Percentiles rank a stretch among this genome's conserved stretches.
phyloP scores from a whole-genome alignment of 108 stramenopile genomes.

The Cyclotella choctawhatcheeana region DNA sequence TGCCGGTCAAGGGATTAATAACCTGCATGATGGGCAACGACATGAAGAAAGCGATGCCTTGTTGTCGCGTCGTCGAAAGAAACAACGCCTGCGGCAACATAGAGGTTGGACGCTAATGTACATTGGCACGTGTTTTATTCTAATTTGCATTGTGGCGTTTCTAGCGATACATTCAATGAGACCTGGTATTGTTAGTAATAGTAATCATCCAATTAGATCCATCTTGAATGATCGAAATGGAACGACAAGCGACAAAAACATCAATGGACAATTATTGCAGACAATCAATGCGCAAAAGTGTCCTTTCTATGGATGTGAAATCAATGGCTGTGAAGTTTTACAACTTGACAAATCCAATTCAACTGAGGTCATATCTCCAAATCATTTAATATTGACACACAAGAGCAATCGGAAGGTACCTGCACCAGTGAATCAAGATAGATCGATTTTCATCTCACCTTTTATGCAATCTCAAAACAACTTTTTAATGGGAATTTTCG shows the following conservation, averaged over 20 bases:
- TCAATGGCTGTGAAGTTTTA: slow-evolving; percentile 11
- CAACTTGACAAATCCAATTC: neutral
- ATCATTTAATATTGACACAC: slow-evolving; percentile 47
- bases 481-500: slow-evolving; percentile 71
- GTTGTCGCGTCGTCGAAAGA: neutral
- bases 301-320: slow-evolving; percentile 28
- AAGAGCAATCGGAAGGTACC: slow-evolving; percentile 38
- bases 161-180: neutral
- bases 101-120: neutral
- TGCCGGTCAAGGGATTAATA: too few species aligned
- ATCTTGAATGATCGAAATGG: neutral
- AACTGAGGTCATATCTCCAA: slow-evolving; percentile 7
- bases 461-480: slow-evolving; percentile 40
- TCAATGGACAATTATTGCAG: neutral
- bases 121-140: neutral
- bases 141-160: neutral
- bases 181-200: neutral
- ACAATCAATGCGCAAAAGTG: slow-evolving; percentile 4
- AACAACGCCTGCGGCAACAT: neutral
- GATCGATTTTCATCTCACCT: slow-evolving; percentile 56
- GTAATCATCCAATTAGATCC: neutral
- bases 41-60: too few species aligned
- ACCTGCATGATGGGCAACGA: too few species aligned
- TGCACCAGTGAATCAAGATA: slow-evolving; percentile 66
- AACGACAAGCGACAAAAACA: neutral